phyloP scores from a whole-genome alignment of 352 stramenopile genomes.

The Lagenidium giganteum region DNA sequence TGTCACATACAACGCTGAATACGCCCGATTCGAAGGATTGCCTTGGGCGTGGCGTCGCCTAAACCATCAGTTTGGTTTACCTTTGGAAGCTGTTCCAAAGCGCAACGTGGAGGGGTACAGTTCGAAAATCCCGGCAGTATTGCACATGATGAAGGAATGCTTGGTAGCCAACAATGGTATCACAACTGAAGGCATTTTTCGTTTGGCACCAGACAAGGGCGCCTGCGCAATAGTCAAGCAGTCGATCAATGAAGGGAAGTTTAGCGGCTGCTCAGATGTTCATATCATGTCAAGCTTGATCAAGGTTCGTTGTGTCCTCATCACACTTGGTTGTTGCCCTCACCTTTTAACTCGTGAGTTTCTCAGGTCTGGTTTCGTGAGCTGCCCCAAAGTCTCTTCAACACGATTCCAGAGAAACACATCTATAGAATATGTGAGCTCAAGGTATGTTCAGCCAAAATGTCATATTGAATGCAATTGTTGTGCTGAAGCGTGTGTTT shows the following conservation, averaged over 20 bases:
- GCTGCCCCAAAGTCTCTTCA: slow-evolving; percentile 66
- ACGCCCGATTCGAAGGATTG: slow-evolving; percentile 69
- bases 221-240: slow-evolving; percentile 51
- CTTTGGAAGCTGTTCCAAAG: slow-evolving; percentile 55
- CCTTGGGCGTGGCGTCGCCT: slow-evolving; percentile 52
- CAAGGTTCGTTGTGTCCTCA: slow-evolving; percentile 29
- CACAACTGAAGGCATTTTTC: slow-evolving; percentile 66
- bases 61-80: slow-evolving; percentile 75
- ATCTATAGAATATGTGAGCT: slow-evolving; percentile 48
- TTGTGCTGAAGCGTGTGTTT: background rate
- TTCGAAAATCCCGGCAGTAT: slow-evolving; percentile 58
- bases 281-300: slow-evolving; percentile 82
- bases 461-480: background rate
- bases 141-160: slow-evolving; percentile 71
- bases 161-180: slow-evolving; percentile 44
- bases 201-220: slow-evolving; percentile 61
- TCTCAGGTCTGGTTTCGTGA: slow-evolving; percentile 74
- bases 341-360: background rate
- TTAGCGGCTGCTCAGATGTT: slow-evolving; percentile 53
- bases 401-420: slow-evolving; percentile 50
- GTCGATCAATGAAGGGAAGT: slow-evolving; percentile 64
- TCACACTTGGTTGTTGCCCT: background rate
- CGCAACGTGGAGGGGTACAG: slow-evolving; percentile 52
- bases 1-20: slow-evolving; percentile 66
- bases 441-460: slow-evolving; percentile 32